Percentiles rank a stretch among this genome's conserved stretches.
These are phyloP conservation scores for Aspergillus pseudoterreus DNA, from an alignment of 2,329 filamentous ascomycete species.

Conservation along the genomic window DNA sequence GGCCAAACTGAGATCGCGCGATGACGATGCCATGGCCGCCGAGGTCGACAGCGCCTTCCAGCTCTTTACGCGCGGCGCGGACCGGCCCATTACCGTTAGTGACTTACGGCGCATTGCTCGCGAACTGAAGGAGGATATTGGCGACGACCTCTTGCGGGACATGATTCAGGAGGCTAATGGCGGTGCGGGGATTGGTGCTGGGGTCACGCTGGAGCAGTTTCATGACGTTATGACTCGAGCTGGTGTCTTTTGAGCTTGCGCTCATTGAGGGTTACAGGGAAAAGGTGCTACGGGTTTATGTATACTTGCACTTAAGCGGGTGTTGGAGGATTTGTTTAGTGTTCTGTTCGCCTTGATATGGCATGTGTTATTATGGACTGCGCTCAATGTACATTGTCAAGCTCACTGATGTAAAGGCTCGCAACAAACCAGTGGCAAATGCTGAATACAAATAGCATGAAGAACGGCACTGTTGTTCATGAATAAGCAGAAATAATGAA, in stretches of 20 bases:
- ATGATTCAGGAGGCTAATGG: slow-evolving; percentile 96
- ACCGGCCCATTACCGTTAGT: slow-evolving; percentile 69
- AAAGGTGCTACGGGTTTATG: background rate
- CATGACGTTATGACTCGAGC: slow-evolving; percentile 80
- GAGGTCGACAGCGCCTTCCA: slow-evolving; percentile 80
- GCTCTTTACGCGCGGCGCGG: slow-evolving; percentile 63
- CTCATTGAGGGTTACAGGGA: background rate
- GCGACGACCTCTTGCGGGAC: slow-evolving; percentile 78
- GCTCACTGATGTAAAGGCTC: too few species aligned
- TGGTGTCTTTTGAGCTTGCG: slow-evolving; percentile 64
- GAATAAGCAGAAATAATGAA: too few species aligned
- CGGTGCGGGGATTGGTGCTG: slow-evolving; percentile 65
- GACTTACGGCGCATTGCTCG: slow-evolving; percentile 76
- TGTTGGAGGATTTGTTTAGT: background rate
- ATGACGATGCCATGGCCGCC: slow-evolving; percentile 53
- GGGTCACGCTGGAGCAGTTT: slow-evolving; percentile 77
- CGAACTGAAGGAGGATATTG: slow-evolving; percentile 77
- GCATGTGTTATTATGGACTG: too few species aligned
- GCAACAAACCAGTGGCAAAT: too few species aligned
- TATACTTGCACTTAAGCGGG: slow-evolving; percentile 5
- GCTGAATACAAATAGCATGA: too few species aligned
- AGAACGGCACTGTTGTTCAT: too few species aligned
- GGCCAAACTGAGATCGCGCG: slow-evolving; percentile 67
- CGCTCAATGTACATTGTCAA: too few species aligned
- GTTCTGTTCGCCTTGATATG: background rate